These are phyloP conservation scores for Fusarium sp. DNA, from an alignment of 2,329 filamentous ascomycete genomes.

Conservation along the genomic window DNA sequence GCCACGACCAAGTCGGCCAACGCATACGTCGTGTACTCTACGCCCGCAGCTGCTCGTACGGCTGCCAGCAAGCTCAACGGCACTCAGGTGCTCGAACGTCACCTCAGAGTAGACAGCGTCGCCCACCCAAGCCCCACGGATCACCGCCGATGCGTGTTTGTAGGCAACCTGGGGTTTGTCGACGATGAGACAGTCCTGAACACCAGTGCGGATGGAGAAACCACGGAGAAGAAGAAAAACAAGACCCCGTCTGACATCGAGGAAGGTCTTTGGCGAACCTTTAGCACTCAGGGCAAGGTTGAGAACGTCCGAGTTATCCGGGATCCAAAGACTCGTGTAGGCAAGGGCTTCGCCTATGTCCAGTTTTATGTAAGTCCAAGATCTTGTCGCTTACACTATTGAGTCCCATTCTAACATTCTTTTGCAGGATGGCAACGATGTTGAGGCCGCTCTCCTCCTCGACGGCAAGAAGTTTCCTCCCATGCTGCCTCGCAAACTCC, in stretches of 20 bases:
- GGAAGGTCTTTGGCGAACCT: constrained; percentile 89
- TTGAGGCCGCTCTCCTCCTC: constrained; percentile 88
- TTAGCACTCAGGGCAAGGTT: constrained; percentile 78
- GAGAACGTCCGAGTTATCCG: constrained; percentile 94
- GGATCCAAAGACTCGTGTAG: constrained; percentile 88
- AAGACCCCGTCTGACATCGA: constrained; percentile 85
- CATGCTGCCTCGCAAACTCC: constrained; percentile 86
- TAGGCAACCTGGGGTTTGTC: constrained; percentile 95
- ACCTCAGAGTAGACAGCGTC: constrained; percentile 89
- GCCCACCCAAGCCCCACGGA: constrained; percentile 86
- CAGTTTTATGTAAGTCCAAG: constrained; percentile 76
- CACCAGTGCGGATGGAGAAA: constrained; percentile 70
- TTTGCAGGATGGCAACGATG: constrained; percentile 78
- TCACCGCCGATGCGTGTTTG: constrained; percentile 90
- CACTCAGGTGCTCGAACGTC: constrained; percentile 81
- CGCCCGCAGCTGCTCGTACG: constrained; percentile 75
- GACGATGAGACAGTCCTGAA: constrained; percentile 83
- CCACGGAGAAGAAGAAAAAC: constrained; percentile 75
- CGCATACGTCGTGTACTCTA: constrained; percentile 91
- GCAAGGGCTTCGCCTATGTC: constrained; percentile 97
- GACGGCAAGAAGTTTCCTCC: constrained; percentile 94
- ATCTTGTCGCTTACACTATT: not conserved
- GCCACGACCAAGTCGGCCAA: constrained; percentile 93
- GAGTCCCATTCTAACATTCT: constrained; percentile 8
- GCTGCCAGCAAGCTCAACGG: constrained; percentile 85